A percentile compares a stretch with the other conserved stretches of the same genome.
Evolutionary conservation across 805 yeast genomes (phyloP).

Genomic region (Tetrapisispora namnaoensis): DNA sequence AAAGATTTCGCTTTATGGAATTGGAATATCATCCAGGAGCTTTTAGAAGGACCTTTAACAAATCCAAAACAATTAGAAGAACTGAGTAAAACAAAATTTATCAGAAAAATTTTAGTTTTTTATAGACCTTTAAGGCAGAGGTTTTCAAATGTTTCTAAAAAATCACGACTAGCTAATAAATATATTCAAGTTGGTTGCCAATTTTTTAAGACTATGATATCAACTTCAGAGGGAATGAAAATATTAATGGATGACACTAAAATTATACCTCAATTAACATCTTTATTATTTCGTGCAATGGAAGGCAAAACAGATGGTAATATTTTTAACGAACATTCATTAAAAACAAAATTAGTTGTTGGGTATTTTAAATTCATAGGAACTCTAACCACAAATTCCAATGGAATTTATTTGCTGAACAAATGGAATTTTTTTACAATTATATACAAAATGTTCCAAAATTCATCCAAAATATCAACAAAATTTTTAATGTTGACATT

Average conservation of each 20-base stretch:
- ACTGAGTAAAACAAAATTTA: constrained; percentile 66
- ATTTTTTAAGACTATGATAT: constrained; percentile 54
- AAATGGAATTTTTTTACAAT: constrained; percentile 82
- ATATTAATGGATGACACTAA: constrained; percentile 59
- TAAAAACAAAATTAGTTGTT: constrained; percentile 53
- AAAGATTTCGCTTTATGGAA: constrained; percentile 82
- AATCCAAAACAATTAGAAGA: constrained; percentile 71
- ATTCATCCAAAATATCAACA: constrained; percentile 39
- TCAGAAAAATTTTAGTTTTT: constrained; percentile 76
- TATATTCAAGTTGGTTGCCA: constrained; percentile 69
- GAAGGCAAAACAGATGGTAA: constrained; percentile 44
- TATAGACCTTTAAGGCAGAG: constrained; percentile 86
- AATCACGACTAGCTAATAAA: constrained; percentile 40
- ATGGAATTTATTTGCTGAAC: constrained; percentile 61
- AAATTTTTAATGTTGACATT: constrained; percentile 50
- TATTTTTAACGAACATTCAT: constrained; percentile 49
- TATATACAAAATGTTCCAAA: constrained; percentile 58
- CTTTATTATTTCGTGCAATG: constrained; percentile 49
- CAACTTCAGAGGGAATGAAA: constrained; percentile 54
- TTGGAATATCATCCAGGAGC: constrained; percentile 61
- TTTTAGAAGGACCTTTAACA: constrained; percentile 77
- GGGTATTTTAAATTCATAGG: constrained; percentile 82
- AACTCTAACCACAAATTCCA: constrained; percentile 44
- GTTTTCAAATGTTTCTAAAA: constrained; percentile 45
- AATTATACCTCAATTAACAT: constrained; percentile 78